Percentiles rank a stretch among this genome's conserved stretches.
Evolutionary conservation across 192 early-diverging fungal genomes (phyloP).

Genomic region (Coemansia sp.): DNA sequence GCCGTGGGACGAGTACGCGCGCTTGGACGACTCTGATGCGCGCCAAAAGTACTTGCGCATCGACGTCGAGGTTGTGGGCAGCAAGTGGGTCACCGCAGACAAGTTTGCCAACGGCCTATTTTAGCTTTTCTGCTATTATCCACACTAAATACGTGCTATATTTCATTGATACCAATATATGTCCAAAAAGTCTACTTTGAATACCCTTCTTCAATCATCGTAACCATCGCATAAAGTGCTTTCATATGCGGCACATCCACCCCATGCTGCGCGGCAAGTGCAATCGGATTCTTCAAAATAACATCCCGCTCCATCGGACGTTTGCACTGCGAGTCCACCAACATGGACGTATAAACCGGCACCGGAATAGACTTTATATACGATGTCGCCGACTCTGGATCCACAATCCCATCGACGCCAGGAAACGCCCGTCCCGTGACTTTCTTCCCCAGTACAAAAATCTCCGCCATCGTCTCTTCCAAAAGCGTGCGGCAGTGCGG

Average conservation of each 20-base stretch:
- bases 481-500: conserved; percentile 25
- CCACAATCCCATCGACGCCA: conserved; percentile 43
- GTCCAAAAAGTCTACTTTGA: not conserved
- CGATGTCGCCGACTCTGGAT: conserved; percentile 37
- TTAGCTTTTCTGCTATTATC: conserved; percentile 7
- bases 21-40: conserved; percentile 3
- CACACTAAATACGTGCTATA: not conserved
- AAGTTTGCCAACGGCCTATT: conserved; percentile 48
- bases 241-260: conserved; percentile 48
- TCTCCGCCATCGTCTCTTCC: conserved; percentile 44
- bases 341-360: conserved; percentile 51
- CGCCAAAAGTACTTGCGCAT: conserved; percentile 62
- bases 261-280: conserved; percentile 33
- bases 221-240: conserved; percentile 42
- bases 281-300: conserved; percentile 49
- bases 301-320: conserved; percentile 51
- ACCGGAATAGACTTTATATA: conserved; percentile 43
- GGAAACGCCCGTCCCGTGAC: conserved; percentile 44
- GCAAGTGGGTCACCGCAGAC: conserved; percentile 50
- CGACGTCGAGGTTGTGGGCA: conserved; percentile 71
- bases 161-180: not conserved
- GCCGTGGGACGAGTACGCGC: conserved; percentile 48
- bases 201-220: conserved; percentile 44
- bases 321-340: conserved; percentile 49
- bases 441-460: conserved; percentile 36